These are phyloP conservation scores for Cerrena zonata DNA, from an alignment of 1,284 basidiomycete species.

Conservation along the genomic window DNA sequence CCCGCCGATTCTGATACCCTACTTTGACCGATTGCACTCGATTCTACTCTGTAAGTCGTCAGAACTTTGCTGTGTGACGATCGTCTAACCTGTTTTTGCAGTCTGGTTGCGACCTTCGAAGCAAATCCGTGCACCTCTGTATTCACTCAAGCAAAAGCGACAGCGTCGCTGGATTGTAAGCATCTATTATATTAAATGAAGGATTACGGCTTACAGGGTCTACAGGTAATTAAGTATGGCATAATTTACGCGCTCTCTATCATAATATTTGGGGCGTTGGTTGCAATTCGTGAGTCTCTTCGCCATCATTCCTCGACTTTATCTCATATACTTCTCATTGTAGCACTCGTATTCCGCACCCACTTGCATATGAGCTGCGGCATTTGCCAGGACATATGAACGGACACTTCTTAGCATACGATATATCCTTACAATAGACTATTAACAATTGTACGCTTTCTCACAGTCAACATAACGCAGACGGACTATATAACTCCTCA, in stretches of 20 bases:
- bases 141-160: constrained; percentile 81
- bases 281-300: constrained; percentile 63
- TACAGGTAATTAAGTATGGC: constrained; percentile 70
- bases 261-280: constrained; percentile 71
- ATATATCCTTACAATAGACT: constrained; percentile 22
- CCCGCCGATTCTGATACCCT: constrained; percentile 67
- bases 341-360: constrained; percentile 60
- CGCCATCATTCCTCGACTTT: neutral
- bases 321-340: constrained; percentile 10
- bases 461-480: constrained; percentile 10
- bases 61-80: constrained; percentile 17
- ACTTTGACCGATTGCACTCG: constrained; percentile 70
- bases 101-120: constrained; percentile 84
- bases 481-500: neutral
- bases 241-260: constrained; percentile 71
- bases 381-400: constrained; percentile 64
- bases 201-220: neutral
- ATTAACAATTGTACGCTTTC: constrained; percentile 26
- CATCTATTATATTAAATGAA: constrained; percentile 10
- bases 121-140: constrained; percentile 91
- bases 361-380: constrained; percentile 56
- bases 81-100: constrained; percentile 22
- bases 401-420: constrained; percentile 14
- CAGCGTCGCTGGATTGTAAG: constrained; percentile 83
- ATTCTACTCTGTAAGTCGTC: constrained; percentile 61